These are phyloP conservation scores for Sideroxylon spinosum DNA, from an alignment of 179 eudicot genomes.

Conservation along the genomic window DNA sequence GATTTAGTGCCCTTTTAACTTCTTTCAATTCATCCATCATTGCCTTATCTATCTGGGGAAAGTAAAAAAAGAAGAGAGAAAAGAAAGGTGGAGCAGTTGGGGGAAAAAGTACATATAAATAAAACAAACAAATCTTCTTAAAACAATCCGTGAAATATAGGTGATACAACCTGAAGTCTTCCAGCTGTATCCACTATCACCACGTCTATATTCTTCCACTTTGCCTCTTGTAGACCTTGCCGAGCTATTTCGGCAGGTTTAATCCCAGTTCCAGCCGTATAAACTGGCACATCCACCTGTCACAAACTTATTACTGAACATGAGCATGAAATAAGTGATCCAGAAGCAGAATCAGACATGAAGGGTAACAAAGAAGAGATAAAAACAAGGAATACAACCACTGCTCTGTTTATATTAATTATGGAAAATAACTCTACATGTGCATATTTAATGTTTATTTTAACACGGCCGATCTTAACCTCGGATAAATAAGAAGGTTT, in stretches of 20 bases:
- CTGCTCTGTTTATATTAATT: not conserved
- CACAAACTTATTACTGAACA: constrained; percentile 34
- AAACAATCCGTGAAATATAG: constrained; percentile 5
- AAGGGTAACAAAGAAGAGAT: not conserved
- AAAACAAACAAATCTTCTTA: not conserved
- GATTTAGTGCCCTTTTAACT: constrained; percentile 74
- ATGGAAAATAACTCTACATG: too few species aligned
- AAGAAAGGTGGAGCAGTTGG: too few species aligned
- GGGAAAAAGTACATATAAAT: not conserved
- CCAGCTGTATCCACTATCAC: constrained; percentile 98
- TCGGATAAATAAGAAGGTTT: too few species aligned
- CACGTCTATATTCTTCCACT: constrained; percentile 76
- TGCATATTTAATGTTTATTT: too few species aligned
- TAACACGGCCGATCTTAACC: too few species aligned
- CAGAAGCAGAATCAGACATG: constrained; percentile 4
- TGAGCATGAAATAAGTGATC: constrained; percentile 31
- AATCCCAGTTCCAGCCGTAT: constrained; percentile 76
- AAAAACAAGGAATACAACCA: not conserved
- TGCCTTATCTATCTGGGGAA: constrained; percentile 73
- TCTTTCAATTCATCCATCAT: constrained; percentile 99
- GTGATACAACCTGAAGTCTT: constrained; percentile 82
- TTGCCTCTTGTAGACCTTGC: constrained; percentile 82
- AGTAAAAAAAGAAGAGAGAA: constrained; percentile 3
- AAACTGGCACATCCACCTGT: constrained; percentile 96
- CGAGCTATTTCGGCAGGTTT: constrained; percentile 88